A percentile compares a stretch with the other conserved stretches of the same genome.
phyloP scores from a whole-genome alignment of 2,329 filamentous ascomycete genomes.

The Hymenoscyphus infarciens region DNA sequence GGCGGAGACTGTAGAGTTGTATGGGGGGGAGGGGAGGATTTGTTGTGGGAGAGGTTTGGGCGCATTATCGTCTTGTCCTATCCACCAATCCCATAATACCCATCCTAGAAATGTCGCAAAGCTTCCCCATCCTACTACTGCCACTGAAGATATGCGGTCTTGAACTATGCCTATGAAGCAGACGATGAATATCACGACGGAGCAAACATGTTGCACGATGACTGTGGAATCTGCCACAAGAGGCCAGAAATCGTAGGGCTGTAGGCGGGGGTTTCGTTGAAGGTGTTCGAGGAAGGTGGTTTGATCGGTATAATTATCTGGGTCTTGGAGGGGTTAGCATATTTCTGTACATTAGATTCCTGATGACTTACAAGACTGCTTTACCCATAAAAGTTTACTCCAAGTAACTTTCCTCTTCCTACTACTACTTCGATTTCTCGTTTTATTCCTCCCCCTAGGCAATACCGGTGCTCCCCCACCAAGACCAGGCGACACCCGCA shows the following conservation, averaged over 20 bases:
- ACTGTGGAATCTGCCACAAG: conserved; percentile 92
- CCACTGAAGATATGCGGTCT: conserved; percentile 82
- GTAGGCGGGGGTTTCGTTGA: conserved; percentile 86
- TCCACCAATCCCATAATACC: conserved; percentile 90
- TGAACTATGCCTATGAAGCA: conserved; percentile 90
- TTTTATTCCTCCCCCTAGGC: conserved; percentile 28
- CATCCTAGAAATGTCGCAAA: conserved; percentile 81
- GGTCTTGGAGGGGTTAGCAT: conserved; percentile 51
- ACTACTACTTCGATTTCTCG: conserved; percentile 46
- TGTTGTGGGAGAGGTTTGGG: conserved; percentile 19
- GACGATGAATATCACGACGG: conserved; percentile 89
- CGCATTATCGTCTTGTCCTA: conserved; percentile 60
- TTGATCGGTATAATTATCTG: conserved; percentile 98
- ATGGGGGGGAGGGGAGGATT: conserved; percentile 27
- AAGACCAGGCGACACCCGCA: conserved; percentile 32
- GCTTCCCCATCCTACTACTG: conserved; percentile 81
- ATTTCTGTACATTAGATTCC: not conserved
- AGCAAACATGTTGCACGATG: conserved; percentile 95
- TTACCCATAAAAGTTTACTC: conserved; percentile 98
- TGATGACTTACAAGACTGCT: conserved; percentile 71
- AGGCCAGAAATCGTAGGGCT: conserved; percentile 98
- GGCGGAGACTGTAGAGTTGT: conserved; percentile 32
- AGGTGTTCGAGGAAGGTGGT: conserved; percentile 95
- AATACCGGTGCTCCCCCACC: conserved; percentile 19
- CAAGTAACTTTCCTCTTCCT: conserved; percentile 69